A percentile compares a stretch with the other conserved stretches of the same genome.
Evolutionary conservation across 306 rosid species (phyloP).

Genomic region (Prunus armeniaca): DNA sequence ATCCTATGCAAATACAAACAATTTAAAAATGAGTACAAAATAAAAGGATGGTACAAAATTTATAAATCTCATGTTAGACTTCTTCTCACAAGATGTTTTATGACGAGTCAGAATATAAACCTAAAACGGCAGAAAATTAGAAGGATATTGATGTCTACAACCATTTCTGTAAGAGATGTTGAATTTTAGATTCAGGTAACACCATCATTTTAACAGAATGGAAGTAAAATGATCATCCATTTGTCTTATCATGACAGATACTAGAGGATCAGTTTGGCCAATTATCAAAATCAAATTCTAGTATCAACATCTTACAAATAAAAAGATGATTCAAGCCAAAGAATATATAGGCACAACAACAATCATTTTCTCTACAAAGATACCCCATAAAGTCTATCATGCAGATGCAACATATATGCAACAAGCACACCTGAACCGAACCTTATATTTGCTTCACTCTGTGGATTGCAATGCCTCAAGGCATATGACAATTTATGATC

Average conservation of each 20-base stretch:
- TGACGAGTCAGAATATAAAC: too few relatives aligned
- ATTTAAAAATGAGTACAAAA: constrained; percentile 16
- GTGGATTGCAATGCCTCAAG: constrained; percentile 79
- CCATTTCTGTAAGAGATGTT: neutral
- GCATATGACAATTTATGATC: constrained; percentile 90
- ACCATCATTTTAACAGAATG: neutral
- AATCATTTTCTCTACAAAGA: neutral
- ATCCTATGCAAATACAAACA: constrained; percentile 48
- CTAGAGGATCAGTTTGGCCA: neutral
- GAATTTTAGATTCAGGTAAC: neutral
- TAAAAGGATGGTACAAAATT: neutral
- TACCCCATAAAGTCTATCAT: constrained; percentile 15
- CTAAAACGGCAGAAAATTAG: neutral
- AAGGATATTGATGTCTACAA: neutral
- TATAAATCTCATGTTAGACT: neutral
- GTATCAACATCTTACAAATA: neutral
- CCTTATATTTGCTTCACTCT: constrained; percentile 88
- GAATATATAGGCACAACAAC: neutral
- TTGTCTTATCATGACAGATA: too few relatives aligned
- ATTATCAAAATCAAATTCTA: neutral
- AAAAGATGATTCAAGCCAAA: neutral
- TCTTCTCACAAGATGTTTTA: neutral
- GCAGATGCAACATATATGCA: constrained; percentile 33
- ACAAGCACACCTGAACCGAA: constrained; percentile 57
- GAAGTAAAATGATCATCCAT: neutral